Evolutionary conservation across 2,329 filamentous ascomycete species (phyloP).

Genomic region (Diaporthe ampelina): DNA sequence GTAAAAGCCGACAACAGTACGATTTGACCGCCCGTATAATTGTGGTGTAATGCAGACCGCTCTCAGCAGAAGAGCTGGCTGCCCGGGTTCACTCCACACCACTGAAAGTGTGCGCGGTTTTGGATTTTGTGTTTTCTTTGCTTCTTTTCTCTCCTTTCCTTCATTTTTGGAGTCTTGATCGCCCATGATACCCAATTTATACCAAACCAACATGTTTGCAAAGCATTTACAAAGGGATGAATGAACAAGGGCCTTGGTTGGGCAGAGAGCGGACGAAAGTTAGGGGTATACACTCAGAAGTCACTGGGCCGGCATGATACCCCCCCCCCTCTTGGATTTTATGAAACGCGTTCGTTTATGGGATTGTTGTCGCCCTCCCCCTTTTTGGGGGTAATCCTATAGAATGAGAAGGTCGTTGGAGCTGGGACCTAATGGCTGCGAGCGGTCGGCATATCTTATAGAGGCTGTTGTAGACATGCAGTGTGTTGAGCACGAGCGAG

Average conservation of each 20-base stretch:
- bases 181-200: conserved; percentile 41
- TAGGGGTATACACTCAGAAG: neutral
- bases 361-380: neutral
- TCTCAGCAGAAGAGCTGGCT: neutral
- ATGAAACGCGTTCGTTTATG: conserved; percentile 27
- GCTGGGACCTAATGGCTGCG: neutral
- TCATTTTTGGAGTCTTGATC: conserved; percentile 26
- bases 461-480: neutral
- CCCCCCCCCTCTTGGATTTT: conserved; percentile 20
- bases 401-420: neutral
- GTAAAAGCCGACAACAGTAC: neutral
- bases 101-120: neutral
- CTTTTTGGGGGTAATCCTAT: neutral
- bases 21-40: neutral
- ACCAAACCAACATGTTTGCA: conserved; percentile 30
- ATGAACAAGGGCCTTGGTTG: neutral
- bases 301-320: conserved; percentile 28
- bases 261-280: neutral
- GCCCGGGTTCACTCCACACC: neutral
- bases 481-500: conserved; percentile 26
- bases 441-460: neutral
- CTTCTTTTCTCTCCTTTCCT: conserved; percentile 2
- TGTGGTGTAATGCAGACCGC: neutral
- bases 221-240: conserved; percentile 24
- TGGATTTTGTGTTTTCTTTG: neutral